Evolutionary conservation across 345 rosid species (phyloP), one percentile per base, ranked within the genome.

Genomic region (Kandelia obovata): DNA sequence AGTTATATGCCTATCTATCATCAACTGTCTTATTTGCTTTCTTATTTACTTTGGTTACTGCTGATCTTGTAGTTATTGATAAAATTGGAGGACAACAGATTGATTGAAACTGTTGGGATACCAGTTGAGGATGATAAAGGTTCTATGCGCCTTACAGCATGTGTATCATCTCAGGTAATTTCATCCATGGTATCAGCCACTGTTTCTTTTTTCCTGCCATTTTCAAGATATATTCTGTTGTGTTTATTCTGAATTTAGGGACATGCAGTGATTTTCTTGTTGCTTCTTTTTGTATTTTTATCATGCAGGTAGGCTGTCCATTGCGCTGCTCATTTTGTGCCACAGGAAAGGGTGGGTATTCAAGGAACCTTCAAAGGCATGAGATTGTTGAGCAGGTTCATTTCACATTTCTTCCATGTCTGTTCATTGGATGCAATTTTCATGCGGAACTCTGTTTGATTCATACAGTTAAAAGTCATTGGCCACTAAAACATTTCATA

Each of bases 251-350:
- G 51, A 35, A 59, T 15, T 53, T 23, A 31, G 25, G 34, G 31
- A 53, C 0, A 23, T 23, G 27, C 23, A 4, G 19, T 23, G 1
- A 43, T 6, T 52, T 25, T 62, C 69, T 67, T 13, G 15, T 26
- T 67, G 9, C 73, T 5, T 10, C 6, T 51, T 72, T 60, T 64
- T 61, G 67, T 68, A 6, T 58, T 66, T 61, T 68, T 23, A 55
- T 34, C 49, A 23, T 76, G 67, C 84, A 95, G 99, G 99, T 95
- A 25, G 99, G 99, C 32, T 92, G 98, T 78, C 97, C 99, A 0
- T 79, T 95, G 74, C 92, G 87, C 53, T 90, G 98, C 82, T 95
- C 96, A n/a, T 95, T 95, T 77, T 92, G 98, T 86, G 98, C 99
- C 71, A 92, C 99, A 46, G 99, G 98, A 52, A 95, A 90, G 80